Base-by-base conservation (phyloP, 140 eudicot genomes). In the Ambrosia hybrid region DNA sequence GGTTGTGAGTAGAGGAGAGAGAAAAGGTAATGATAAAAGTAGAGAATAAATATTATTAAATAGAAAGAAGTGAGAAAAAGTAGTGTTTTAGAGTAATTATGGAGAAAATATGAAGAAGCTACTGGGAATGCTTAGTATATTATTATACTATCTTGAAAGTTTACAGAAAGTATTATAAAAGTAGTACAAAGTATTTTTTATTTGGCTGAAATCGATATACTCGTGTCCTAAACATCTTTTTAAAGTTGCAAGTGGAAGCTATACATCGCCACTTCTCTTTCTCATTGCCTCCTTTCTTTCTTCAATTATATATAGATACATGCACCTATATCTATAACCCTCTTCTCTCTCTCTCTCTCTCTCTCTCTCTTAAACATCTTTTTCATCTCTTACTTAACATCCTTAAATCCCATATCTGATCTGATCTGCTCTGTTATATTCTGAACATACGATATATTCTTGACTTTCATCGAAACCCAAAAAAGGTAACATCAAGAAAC, bases 401-500 rank as follows among this genome's bases (percentile, higher is more conserved):
- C 70, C 41, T 64, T 41, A 78, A 71, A 78, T 21, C 65, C 9
- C 33, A 34, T n/a, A 43, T 11, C 49, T 7, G 66, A 34, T 60
- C 65, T 30, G 15, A 39, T 57, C 60, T 76, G 80, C 64, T 76
- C 80, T 68, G 74, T 61, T 21, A 21, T 21, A 21, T 21, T 75
- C 80, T 68, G 70, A 76, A 57, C 78, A 57, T 11, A 76, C 67
- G 74, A 34, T 69, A 76, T 46, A 68, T 76, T 76, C 72, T 43
- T 70, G 72, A 52, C 68, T 38, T n/a, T 78, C 68, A 78, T 71
- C 78, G 55, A 46, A 52, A 78, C 78, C 64, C 73, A 64, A 4
- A 78, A 72, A 72, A 78, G 78, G 78, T 72, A 72, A 72, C 80
- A 55, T 64, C 73, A 72, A 71, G 52, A 71, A 77, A 76, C 46